Evolutionary conservation across 1,139 yeast species (phyloP).

Genomic region (Sugiyamaella castrensis): DNA sequence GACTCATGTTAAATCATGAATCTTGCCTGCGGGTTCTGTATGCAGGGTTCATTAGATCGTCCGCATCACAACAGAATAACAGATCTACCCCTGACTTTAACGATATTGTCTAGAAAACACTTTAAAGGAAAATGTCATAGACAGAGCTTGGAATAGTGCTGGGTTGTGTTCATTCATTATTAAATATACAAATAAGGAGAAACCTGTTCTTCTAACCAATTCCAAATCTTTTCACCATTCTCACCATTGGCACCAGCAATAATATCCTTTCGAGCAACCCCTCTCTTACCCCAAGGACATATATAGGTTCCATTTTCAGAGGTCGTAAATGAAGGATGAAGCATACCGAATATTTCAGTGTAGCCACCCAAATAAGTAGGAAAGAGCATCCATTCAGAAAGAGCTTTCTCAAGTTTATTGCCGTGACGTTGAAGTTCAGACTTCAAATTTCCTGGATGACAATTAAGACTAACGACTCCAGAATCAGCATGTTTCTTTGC

Average conservation of each 20-base stretch:
- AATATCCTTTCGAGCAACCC: conserved; percentile 35
- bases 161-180: no score
- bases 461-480: conserved; percentile 30
- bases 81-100: no score
- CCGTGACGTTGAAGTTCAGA: conserved; percentile 43
- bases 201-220: conserved; percentile 32
- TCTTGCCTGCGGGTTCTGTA: no score
- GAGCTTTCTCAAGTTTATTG: conserved; percentile 12
- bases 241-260: conserved; percentile 31
- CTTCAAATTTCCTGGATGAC: conserved; percentile 49
- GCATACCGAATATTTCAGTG: conserved; percentile 44
- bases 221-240: conserved; percentile 33
- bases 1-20: no score
- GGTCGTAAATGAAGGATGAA: conserved; percentile 39
- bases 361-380: conserved; percentile 43
- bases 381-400: conserved; percentile 24
- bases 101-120: no score
- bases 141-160: no score
- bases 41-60: no score
- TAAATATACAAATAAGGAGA: conserved; percentile 7
- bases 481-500: conserved; percentile 32
- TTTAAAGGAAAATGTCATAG: no score
- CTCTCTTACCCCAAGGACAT: conserved; percentile 39
- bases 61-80: no score
- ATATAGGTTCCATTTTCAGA: conserved; percentile 36